Percentiles rank a stretch among this genome's conserved stretches.
These are phyloP conservation scores for Tylopilus sp. DNA, from an alignment of 768 basidiomycete species.

Conservation along the genomic window DNA sequence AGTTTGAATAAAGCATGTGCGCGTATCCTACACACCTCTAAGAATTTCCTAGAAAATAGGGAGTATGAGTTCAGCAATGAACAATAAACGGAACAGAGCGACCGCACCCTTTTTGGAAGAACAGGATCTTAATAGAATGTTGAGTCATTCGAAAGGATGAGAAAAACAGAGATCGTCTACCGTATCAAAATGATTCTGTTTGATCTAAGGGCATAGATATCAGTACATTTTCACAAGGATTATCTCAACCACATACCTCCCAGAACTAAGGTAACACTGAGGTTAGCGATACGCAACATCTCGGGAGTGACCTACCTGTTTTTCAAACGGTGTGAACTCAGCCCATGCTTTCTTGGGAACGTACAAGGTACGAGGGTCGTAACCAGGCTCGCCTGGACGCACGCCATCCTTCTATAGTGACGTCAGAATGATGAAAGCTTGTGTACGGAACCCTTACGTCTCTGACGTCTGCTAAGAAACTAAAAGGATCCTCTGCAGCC, in stretches of 20 bases:
- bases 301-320: constrained; percentile 49
- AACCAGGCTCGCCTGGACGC: constrained; percentile 75
- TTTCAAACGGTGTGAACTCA: constrained; percentile 92
- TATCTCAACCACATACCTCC: constrained; percentile 47
- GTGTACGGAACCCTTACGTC: constrained; percentile 49
- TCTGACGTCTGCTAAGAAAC: constrained; percentile 65
- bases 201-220: constrained; percentile 62
- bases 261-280: constrained; percentile 50
- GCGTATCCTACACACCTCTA: constrained; percentile 49
- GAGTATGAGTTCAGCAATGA: background rate
- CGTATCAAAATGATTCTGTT: constrained; percentile 96
- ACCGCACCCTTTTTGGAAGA: constrained; percentile 94
- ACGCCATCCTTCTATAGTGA: constrained; percentile 69
- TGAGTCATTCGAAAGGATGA: constrained; percentile 15
- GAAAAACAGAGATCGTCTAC: constrained; percentile 34
- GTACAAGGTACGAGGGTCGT: constrained; percentile 86
- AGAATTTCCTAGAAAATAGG: constrained; percentile 62
- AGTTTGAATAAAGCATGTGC: background rate
- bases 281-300: background rate
- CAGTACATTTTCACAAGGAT: background rate
- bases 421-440: background rate
- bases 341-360: constrained; percentile 77
- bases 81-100: constrained; percentile 3
- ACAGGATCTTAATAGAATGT: constrained; percentile 56
- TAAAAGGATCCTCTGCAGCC: constrained; percentile 69